Evolutionary conservation across 495 filamentous ascomycete genomes (phyloP), one percentile per base, ranked within the genome.

Genomic region (Podospora didyma): DNA sequence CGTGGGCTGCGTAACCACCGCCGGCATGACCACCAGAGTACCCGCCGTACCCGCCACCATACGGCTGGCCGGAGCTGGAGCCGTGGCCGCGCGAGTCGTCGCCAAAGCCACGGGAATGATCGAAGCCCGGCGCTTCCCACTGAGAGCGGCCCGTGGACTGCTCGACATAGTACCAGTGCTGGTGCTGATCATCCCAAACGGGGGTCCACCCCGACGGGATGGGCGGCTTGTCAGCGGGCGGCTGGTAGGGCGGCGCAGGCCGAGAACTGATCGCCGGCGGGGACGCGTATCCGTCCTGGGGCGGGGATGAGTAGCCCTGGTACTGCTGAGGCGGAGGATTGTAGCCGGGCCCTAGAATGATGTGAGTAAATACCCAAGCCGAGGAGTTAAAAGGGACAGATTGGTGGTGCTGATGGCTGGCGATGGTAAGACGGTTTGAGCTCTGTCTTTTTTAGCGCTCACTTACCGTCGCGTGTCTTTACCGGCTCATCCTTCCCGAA

Each of bases 91-190:
- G 61, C 11, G 22, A 49, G 46, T 61, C 54, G n/a, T 39, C 46
- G 14, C 50, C 47, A 16, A 28, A 28, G 16, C 11, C 37, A 17
- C 31, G 22, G 12, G 54, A 56, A 24, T 60, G 53, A 22, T 65
- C 51, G 35, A 49, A 67, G 20, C 73, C 73, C 4, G 82, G 82
- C 0, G 72, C 69, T 56, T 85, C 83, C 81, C 82, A 89, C 58
- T 84, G 81, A 1, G 82, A 73, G 52, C 79, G 79, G 37, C 82
- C 83, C 10, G 79, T 85, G 34, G 78, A 66, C 41, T 81, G 70
- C 54, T 87, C 81, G 42, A 82, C 72, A 62, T 79, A 88, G 71
- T 81, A 84, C 66, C 80, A 86, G 52, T 81, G 81, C 51, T 83
- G 78, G 44, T 71, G 65, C 41, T 69, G 72, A 41, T 76, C 73